A percentile compares a stretch with the other conserved stretches of the same genome.
phyloP scores from a whole-genome alignment of 805 yeast genomes.

The Kluyveromyces siamensis region DNA sequence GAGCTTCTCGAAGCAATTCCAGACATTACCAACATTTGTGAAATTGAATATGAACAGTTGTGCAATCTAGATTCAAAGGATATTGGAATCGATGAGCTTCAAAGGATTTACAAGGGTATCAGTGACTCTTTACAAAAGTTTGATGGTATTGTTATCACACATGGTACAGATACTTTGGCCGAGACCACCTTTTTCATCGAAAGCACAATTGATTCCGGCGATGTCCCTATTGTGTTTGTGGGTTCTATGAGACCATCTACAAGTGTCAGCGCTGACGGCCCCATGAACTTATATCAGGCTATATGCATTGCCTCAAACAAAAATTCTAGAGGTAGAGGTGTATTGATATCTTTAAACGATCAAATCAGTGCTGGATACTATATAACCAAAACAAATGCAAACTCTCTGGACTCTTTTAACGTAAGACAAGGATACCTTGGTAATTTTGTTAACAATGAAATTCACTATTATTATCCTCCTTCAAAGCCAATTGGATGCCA shows the following conservation, averaged over 20 bases:
- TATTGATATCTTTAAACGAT: slow-evolving; percentile 57
- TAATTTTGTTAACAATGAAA: slow-evolving; percentile 55
- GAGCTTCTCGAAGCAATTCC: slow-evolving; percentile 48
- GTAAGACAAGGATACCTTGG: slow-evolving; percentile 67
- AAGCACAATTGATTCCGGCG: slow-evolving; percentile 34
- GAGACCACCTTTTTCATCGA: slow-evolving; percentile 61
- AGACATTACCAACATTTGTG: slow-evolving; percentile 44
- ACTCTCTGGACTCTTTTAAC: slow-evolving; percentile 61
- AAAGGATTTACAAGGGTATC: slow-evolving; percentile 38
- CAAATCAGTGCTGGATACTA: slow-evolving; percentile 62
- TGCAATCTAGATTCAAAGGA: slow-evolving; percentile 56
- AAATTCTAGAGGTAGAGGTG: slow-evolving; percentile 47
- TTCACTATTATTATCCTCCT: slow-evolving; percentile 57
- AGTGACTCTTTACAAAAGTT: slow-evolving; percentile 35
- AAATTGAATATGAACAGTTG: slow-evolving; percentile 52
- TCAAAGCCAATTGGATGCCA: slow-evolving; percentile 45
- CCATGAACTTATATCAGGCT: slow-evolving; percentile 64
- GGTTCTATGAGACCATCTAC: slow-evolving; percentile 73
- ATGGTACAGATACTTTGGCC: slow-evolving; percentile 64
- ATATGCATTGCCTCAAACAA: slow-evolving; percentile 50
- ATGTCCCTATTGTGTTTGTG: slow-evolving; percentile 54
- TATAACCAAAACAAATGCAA: slow-evolving; percentile 62
- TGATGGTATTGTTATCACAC: slow-evolving; percentile 58
- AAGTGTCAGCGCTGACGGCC: slow-evolving; percentile 62
- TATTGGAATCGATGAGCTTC: slow-evolving; percentile 38